Evolutionary conservation across 306 rosid species (phyloP).

Genomic region (Inga leiocalycina): DNA sequence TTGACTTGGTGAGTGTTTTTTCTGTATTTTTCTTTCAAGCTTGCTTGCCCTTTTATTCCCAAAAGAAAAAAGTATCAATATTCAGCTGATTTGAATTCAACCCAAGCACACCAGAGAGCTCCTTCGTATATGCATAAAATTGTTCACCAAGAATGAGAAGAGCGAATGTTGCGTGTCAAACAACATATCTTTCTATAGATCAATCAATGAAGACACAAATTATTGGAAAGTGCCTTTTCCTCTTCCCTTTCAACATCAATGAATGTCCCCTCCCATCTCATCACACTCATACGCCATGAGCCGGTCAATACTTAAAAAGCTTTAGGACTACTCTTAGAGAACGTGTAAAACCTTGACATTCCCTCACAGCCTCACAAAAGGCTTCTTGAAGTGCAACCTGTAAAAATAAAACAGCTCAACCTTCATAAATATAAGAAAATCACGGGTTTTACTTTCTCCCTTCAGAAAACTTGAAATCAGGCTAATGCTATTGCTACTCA

Average conservation of each 20-base stretch:
- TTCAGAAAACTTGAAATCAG: conserved; percentile 1
- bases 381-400: conserved; percentile 3
- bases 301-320: neutral
- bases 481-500: neutral
- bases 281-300: neutral
- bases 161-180: neutral
- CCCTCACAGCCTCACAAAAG: neutral
- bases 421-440: neutral
- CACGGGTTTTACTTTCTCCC: neutral
- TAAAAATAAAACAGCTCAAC: neutral
- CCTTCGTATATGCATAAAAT: no score
- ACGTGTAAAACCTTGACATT: neutral
- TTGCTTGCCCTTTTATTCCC: neutral
- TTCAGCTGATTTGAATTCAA: neutral
- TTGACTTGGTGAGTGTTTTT: neutral
- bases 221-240: conserved; percentile 4
- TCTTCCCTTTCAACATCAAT: conserved; percentile 11
- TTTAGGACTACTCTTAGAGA: neutral
- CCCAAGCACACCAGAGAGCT: neutral
- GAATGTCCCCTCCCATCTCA: neutral
- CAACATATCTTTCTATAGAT: neutral
- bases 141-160: neutral
- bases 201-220: neutral
- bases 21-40: neutral
- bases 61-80: neutral